Evolutionary conservation across 257 asterid genomes (phyloP), one percentile per base, ranked within the genome.

Genomic region (Nicotiana undulata): DNA sequence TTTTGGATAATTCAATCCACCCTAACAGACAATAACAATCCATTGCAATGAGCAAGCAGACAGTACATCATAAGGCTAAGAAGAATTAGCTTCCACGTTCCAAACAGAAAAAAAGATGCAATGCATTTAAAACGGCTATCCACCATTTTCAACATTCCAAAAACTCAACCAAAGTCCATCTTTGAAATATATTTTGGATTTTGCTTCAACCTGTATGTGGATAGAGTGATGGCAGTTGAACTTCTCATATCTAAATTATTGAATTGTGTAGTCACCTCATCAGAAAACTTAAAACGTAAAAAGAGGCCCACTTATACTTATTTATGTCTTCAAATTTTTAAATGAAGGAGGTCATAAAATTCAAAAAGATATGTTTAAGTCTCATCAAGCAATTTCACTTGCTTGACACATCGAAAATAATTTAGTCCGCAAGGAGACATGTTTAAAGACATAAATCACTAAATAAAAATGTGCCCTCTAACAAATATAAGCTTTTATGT

Each of bases 201-300:
- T 68, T 72, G 59, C 59, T 72, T 72, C 77, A 72, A 46, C 12
- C 77, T 46, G 77, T 46, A 72, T 72, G 59, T n/a, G 46, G 24
- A 22, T 46, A 72, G 37, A 55, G 22, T 72, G 20, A 34, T 72
- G 59, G 77, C 15, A 58, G 60, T 24, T 13, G n/a, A 44, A 72
- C 20, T 44, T 70, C 24, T 13, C 77, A 22, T 46, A 72, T 12
- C 59, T 13, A 72, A 72, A 44, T 70, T 20, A 22, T 32, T 46
- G 37, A 70, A 12, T 46, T 46, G 1, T 22, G 59, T 13, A 46
- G 7, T 32, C 60, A 46, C 77, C 77, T 46, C 77, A 72, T 72
- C 59, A 3, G 17, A 72, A 46, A 46, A 44, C 60, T 46, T 72
- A 72, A 56, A 68, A 18, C 32, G 40, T 40, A 29, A 68, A 72